Percentiles rank a stretch among this genome's conserved stretches.
phyloP scores from a whole-genome alignment of 345 rosid species.

The Anastatica hierochuntica region DNA sequence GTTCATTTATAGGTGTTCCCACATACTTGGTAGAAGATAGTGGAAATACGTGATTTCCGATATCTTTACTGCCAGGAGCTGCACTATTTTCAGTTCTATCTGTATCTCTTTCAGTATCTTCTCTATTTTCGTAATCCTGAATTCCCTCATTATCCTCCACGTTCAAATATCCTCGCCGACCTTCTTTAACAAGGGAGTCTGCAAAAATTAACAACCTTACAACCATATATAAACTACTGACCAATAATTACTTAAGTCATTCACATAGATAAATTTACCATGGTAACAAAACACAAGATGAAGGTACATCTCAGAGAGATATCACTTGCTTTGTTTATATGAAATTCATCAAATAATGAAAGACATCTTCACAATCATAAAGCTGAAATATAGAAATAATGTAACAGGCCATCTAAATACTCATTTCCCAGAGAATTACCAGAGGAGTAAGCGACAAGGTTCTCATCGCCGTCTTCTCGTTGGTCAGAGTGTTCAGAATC shows the following conservation, averaged over 20 bases:
- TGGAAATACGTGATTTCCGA: constrained; percentile 42
- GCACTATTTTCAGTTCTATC: constrained; percentile 54
- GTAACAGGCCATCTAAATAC: constrained; percentile 23
- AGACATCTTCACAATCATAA: not conserved
- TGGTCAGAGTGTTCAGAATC: constrained; percentile 50
- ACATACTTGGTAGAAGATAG: constrained; percentile 53
- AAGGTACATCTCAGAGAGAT: not conserved
- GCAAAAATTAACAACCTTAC: constrained; percentile 28
- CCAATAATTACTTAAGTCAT: not conserved
- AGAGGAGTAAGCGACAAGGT: constrained; percentile 40
- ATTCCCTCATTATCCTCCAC: constrained; percentile 50
- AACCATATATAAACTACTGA: constrained; percentile 3
- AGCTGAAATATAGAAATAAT: constrained; percentile 3
- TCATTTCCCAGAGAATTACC: constrained; percentile 61
- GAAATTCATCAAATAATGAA: not conserved
- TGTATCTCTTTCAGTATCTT: constrained; percentile 53
- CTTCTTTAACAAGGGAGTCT: constrained; percentile 47
- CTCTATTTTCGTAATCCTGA: constrained; percentile 47
- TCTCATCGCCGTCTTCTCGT: constrained; percentile 57
- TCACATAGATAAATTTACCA: not conserved
- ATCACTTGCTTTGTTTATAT: not conserved
- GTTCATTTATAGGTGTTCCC: constrained; percentile 81
- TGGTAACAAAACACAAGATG: not conserved
- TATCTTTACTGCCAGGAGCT: constrained; percentile 41
- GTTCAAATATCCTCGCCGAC: constrained; percentile 52